These are phyloP conservation scores for Tetrapisispora taiwanensis DNA, from an alignment of 805 yeast species.

Conservation along the genomic window DNA sequence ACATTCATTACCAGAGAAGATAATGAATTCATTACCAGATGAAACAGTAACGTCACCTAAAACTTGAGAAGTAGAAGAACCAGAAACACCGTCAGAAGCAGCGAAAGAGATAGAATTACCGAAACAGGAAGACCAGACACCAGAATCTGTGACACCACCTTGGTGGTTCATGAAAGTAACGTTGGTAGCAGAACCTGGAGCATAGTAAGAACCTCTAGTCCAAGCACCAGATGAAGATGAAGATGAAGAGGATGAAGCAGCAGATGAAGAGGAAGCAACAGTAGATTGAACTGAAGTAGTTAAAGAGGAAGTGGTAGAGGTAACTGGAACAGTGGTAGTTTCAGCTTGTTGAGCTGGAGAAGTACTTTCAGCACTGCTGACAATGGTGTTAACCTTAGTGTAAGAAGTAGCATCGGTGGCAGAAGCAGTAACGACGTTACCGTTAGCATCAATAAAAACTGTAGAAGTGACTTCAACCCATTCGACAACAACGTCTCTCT, in stretches of 20 bases:
- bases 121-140: slow-evolving; percentile 74
- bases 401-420: slow-evolving; percentile 10
- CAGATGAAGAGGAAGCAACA: slow-evolving; percentile 28
- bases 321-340: slow-evolving; percentile 14
- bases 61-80: slow-evolving; percentile 58
- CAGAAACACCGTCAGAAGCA: slow-evolving; percentile 65
- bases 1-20: slow-evolving; percentile 68
- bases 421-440: slow-evolving; percentile 28
- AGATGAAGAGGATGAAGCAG: slow-evolving; percentile 27
- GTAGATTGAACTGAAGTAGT: slow-evolving; percentile 31
- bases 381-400: slow-evolving; percentile 11
- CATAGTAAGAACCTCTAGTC: slow-evolving; percentile 67
- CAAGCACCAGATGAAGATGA: slow-evolving; percentile 46
- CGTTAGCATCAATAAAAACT: slow-evolving; percentile 54
- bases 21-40: slow-evolving; percentile 71
- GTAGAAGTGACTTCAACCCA: slow-evolving; percentile 70
- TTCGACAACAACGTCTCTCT: slow-evolving; percentile 52
- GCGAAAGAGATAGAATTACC: slow-evolving; percentile 90
- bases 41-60: slow-evolving; percentile 57
- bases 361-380: neutral
- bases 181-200: slow-evolving; percentile 62
- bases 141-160: slow-evolving; percentile 81
- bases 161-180: slow-evolving; percentile 73
- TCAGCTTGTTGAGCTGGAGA: slow-evolving; percentile 5
- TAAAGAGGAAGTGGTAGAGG: slow-evolving; percentile 24